phyloP scores from a whole-genome alignment of 768 basidiomycete genomes.

The Sarcodon aspratus region DNA sequence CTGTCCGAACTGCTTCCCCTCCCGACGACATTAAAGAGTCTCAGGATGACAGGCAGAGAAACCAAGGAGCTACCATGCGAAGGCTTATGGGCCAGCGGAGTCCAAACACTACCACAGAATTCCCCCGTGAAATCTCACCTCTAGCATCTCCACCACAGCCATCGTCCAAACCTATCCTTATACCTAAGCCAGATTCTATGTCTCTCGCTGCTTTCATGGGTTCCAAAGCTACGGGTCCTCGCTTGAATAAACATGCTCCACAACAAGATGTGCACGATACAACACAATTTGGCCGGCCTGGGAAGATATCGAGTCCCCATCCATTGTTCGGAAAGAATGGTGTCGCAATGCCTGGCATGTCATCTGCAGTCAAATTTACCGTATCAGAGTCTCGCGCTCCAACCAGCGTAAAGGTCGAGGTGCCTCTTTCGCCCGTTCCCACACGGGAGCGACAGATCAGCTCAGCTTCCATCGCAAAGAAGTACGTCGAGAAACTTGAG shows the following conservation, averaged over 20 bases:
- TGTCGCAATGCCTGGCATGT: conserved; percentile 67
- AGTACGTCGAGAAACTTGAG: background rate
- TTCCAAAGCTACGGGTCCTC: conserved; percentile 63
- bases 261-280: conserved; percentile 59
- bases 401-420: conserved; percentile 24
- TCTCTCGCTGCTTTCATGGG: conserved; percentile 80
- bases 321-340: conserved; percentile 70
- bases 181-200: conserved; percentile 29
- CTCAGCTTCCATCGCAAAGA: conserved; percentile 22
- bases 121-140: background rate
- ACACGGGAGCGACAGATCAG: conserved; percentile 39
- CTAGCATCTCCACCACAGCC: background rate
- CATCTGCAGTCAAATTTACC: conserved; percentile 1
- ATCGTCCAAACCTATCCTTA: background rate
- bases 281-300: conserved; percentile 55
- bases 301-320: conserved; percentile 38
- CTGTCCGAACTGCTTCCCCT: conserved; percentile 1
- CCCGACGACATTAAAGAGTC: conserved; percentile 11
- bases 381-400: background rate
- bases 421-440: conserved; percentile 22
- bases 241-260: conserved; percentile 60
- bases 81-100: conserved; percentile 28
- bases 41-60: conserved; percentile 24
- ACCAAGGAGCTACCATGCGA: conserved; percentile 33
- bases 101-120: background rate